These are phyloP conservation scores for Ceriops zippeliana DNA, from an alignment of 345 rosid genomes.

Conservation along the genomic window DNA sequence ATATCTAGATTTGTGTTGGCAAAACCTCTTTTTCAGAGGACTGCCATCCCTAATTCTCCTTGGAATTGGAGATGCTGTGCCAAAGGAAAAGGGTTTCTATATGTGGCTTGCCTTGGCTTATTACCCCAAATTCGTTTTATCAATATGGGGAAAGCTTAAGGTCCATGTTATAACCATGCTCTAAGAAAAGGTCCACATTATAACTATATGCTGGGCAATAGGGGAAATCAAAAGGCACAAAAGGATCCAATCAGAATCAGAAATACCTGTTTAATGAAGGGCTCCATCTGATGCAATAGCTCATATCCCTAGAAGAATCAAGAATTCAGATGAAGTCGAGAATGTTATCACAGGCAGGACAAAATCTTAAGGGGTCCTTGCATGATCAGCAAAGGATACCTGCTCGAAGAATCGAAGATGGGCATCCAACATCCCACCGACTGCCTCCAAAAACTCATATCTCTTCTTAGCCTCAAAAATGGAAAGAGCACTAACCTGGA, in stretches of 20 bases:
- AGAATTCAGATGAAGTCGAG: conserved; percentile 3
- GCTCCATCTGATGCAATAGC: conserved; percentile 72
- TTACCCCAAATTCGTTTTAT: not conserved
- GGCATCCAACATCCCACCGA: conserved; percentile 69
- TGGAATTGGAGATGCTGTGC: not conserved
- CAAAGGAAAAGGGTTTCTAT: no score
- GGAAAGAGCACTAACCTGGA: conserved; percentile 64
- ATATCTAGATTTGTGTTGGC: not conserved
- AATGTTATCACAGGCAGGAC: not conserved
- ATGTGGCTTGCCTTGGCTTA: no score
- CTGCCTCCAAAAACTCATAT: conserved; percentile 66
- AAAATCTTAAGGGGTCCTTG: not conserved
- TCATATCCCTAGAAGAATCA: conserved; percentile 60
- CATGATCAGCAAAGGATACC: conserved; percentile 33
- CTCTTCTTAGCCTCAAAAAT: conserved; percentile 65
- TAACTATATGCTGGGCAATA: no score
- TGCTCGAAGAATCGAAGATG: conserved; percentile 71
- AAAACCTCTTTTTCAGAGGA: not conserved
- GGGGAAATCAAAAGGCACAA: no score
- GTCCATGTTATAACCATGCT: no score
- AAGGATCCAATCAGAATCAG: not conserved
- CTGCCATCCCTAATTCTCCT: not conserved
- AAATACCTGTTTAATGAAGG: conserved; percentile 70
- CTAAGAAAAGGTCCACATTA: no score
- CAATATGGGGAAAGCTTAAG: not conserved